phyloP scores from a whole-genome alignment of 2,329 filamentous ascomycete species.

The Aspergillus aculeatinus region DNA sequence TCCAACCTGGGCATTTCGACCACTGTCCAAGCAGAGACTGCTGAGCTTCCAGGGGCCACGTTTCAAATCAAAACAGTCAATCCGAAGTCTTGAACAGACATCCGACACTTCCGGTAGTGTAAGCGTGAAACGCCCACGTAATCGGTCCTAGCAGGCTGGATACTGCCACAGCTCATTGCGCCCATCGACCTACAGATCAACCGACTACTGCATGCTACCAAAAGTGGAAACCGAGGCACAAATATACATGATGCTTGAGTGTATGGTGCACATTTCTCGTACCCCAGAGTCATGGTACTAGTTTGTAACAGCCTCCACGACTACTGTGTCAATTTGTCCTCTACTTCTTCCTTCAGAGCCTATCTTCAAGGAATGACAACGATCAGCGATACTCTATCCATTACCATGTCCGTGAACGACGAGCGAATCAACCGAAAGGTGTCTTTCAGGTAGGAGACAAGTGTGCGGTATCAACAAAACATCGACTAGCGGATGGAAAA shows the following conservation, averaged over 20 bases:
- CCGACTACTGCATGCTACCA: neutral
- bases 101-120: neutral
- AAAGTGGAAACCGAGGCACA: neutral
- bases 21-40: conserved; percentile 86
- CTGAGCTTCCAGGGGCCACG: conserved; percentile 79
- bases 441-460: conserved; percentile 11
- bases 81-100: conserved; percentile 58
- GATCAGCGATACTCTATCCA: conserved; percentile 38
- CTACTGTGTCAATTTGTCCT: conserved; percentile 24
- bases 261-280: conserved; percentile 19
- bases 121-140: neutral
- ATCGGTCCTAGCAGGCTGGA: no score
- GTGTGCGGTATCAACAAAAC: conserved; percentile 16
- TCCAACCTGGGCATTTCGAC: conserved; percentile 89
- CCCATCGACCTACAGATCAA: neutral
- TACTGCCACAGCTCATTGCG: no score
- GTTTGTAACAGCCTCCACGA: conserved; percentile 17
- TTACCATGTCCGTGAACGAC: conserved; percentile 15
- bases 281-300: conserved; percentile 14
- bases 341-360: conserved; percentile 42
- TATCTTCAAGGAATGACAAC: conserved; percentile 42
- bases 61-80: conserved; percentile 92
- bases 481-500: conserved; percentile 24
- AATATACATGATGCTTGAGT: conserved; percentile 8
- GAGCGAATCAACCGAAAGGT: conserved; percentile 16